Conservation (phyloP, 352 stramenopile species). For the Albugo laibachii region DNA sequence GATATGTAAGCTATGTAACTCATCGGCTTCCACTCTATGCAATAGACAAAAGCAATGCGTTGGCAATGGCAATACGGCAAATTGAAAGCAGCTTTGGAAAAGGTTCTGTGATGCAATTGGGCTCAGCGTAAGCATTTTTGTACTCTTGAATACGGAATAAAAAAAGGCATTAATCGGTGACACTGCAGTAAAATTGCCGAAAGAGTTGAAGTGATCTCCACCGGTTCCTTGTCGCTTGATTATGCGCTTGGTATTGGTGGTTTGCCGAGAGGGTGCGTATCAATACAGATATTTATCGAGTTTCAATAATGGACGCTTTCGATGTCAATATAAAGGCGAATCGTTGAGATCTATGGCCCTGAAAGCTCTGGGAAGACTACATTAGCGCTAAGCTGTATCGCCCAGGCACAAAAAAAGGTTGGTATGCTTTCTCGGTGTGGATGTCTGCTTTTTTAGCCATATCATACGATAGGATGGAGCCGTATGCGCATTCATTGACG, state of each 20-base stretch:
- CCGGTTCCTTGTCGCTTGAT: slow-evolving; percentile 87
- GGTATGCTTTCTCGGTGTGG: background rate
- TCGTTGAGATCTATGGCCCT: slow-evolving; percentile 98
- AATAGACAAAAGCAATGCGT: slow-evolving; percentile 60
- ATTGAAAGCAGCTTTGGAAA: slow-evolving; percentile 94
- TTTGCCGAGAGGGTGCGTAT: slow-evolving; percentile 77
- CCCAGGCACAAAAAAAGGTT: slow-evolving; percentile 84
- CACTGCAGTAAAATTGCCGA: slow-evolving; percentile 51
- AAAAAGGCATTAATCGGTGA: background rate
- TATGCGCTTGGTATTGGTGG: slow-evolving; percentile 83
- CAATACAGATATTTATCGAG: background rate
- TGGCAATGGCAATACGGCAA: slow-evolving; percentile 87
- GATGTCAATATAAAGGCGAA: slow-evolving; percentile 35
- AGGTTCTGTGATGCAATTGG: slow-evolving; percentile 92
- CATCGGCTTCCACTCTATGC: too few species aligned
- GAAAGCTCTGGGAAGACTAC: slow-evolving; percentile 98
- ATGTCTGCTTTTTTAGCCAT: too few species aligned
- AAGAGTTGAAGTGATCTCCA: slow-evolving; percentile 86
- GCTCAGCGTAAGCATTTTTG: slow-evolving; percentile 52
- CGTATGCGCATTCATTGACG: slow-evolving; percentile 96
- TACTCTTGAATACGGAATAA: background rate
- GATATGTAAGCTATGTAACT: too few species aligned
- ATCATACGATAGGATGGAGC: slow-evolving; percentile 24
- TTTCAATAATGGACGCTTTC: background rate
- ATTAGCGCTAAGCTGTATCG: slow-evolving; percentile 92